Conservation (phyloP, 768 basidiomycete genomes). For the Podaxis sp. region DNA sequence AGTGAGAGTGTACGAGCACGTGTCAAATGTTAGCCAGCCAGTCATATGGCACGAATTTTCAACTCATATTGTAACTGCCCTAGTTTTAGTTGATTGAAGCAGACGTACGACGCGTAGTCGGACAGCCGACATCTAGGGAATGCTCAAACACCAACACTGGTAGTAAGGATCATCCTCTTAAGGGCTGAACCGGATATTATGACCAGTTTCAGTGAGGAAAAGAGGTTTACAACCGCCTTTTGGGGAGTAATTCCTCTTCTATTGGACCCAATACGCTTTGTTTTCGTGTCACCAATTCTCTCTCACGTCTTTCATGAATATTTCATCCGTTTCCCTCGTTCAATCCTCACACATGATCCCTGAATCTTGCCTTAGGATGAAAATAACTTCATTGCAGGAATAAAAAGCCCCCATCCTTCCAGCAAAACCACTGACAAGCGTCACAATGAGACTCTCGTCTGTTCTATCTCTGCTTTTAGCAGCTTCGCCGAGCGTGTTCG, state of each 20-base stretch:
- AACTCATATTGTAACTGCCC: neutral
- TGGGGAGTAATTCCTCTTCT: neutral
- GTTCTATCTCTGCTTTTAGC: neutral
- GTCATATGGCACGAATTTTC: neutral
- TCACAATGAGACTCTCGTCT: slow-evolving; percentile 1
- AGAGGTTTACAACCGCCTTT: neutral
- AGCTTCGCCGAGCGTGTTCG: neutral
- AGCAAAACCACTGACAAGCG: neutral
- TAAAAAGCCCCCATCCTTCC: neutral
- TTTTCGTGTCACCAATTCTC: no score
- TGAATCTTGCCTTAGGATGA: neutral
- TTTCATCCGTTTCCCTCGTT: neutral
- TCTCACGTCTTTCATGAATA: no score
- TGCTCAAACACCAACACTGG: neutral
- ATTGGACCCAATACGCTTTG: neutral
- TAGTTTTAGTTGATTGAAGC: neutral
- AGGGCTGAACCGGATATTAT: no score
- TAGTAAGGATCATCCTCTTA: neutral
- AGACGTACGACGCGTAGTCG: neutral
- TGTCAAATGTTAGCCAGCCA: neutral
- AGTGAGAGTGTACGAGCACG: no score
- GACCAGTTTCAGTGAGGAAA: neutral
- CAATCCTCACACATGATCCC: no score
- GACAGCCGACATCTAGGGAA: neutral
- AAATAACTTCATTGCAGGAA: neutral